Percentiles rank a stretch among this genome's conserved stretches.
Conservation (phyloP, 2,329 filamentous ascomycete genomes). For the Coniochaeta sp. region DNA sequence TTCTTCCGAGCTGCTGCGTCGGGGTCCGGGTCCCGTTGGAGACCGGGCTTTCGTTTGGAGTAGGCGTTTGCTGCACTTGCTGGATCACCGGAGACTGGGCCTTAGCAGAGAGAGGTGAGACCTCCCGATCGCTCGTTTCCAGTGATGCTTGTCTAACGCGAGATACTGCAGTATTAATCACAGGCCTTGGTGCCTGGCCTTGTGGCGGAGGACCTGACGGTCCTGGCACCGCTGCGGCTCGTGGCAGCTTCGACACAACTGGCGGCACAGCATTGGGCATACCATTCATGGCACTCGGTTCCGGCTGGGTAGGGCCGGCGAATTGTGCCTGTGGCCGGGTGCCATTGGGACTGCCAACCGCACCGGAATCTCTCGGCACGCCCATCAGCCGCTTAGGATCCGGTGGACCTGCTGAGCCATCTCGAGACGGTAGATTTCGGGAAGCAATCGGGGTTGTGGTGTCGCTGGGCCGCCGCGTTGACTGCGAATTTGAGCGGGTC, state of each 20-base stretch:
- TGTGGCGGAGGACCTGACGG: slow-evolving; percentile 45
- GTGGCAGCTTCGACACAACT: slow-evolving; percentile 28
- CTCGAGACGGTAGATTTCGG: slow-evolving; percentile 35
- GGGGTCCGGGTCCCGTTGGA: slow-evolving; percentile 59
- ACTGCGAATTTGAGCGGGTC: slow-evolving; percentile 15
- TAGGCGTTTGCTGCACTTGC: slow-evolving; percentile 31
- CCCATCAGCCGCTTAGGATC: slow-evolving; percentile 43
- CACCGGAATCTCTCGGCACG: slow-evolving; percentile 22
- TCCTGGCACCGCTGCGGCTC: slow-evolving; percentile 26
- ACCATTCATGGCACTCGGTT: slow-evolving; percentile 20
- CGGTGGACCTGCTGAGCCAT: slow-evolving; percentile 42
- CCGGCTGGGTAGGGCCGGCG: slow-evolving; percentile 12
- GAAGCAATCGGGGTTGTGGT: slow-evolving; percentile 15
- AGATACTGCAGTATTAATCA: slow-evolving; percentile 28
- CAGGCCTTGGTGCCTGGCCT: slow-evolving; percentile 45
- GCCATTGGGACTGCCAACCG: slow-evolving; percentile 32
- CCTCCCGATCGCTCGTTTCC: slow-evolving; percentile 30
- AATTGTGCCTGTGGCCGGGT: slow-evolving; percentile 27
- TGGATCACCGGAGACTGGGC: slow-evolving; percentile 34
- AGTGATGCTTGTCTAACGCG: slow-evolving; percentile 42
- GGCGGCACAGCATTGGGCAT: slow-evolving; percentile 18
- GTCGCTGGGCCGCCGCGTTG: slow-evolving; percentile 22
- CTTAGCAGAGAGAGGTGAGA: slow-evolving; percentile 27
- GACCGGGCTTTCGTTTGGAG: slow-evolving; percentile 37
- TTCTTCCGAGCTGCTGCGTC: slow-evolving; percentile 36